These are phyloP conservation scores for Cercospora janseana DNA, from an alignment of 2,329 filamentous ascomycete genomes.

Conservation along the genomic window DNA sequence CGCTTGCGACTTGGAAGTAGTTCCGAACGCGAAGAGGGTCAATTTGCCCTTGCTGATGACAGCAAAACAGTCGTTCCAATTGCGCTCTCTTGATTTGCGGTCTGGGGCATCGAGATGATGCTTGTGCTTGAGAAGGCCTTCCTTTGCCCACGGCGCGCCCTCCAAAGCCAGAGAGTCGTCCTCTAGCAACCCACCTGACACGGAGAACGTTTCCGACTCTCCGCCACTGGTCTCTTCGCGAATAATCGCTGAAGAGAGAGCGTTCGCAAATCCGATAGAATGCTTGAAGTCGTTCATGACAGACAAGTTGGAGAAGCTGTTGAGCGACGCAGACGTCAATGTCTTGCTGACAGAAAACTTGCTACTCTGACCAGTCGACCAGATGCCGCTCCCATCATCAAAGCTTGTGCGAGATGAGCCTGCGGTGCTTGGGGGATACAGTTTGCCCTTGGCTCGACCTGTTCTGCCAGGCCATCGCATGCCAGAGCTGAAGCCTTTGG, in stretches of 20 bases:
- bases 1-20: conserved; percentile 50
- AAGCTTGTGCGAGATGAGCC: conserved; percentile 92
- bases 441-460: conserved; percentile 73
- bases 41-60: conserved; percentile 94
- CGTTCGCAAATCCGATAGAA: conserved; percentile 95
- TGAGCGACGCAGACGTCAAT: conserved; percentile 85
- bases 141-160: conserved; percentile 97
- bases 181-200: conserved; percentile 61
- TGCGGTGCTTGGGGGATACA: conserved; percentile 75
- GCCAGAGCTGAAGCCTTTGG: conserved; percentile 60
- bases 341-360: conserved; percentile 89
- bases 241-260: conserved; percentile 92
- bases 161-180: conserved; percentile 89
- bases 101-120: conserved; percentile 89
- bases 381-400: conserved; percentile 84
- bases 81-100: conserved; percentile 88
- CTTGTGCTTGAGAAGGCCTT: conserved; percentile 93
- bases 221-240: conserved; percentile 68
- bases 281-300: conserved; percentile 72
- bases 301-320: conserved; percentile 78
- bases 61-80: conserved; percentile 93
- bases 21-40: conserved; percentile 88
- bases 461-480: conserved; percentile 73
- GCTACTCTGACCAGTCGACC: conserved; percentile 88
- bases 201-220: conserved; percentile 38